Evolutionary conservation across 2,329 filamentous ascomycete species (phyloP).

Genomic region (Dactylellina haptotyla): DNA sequence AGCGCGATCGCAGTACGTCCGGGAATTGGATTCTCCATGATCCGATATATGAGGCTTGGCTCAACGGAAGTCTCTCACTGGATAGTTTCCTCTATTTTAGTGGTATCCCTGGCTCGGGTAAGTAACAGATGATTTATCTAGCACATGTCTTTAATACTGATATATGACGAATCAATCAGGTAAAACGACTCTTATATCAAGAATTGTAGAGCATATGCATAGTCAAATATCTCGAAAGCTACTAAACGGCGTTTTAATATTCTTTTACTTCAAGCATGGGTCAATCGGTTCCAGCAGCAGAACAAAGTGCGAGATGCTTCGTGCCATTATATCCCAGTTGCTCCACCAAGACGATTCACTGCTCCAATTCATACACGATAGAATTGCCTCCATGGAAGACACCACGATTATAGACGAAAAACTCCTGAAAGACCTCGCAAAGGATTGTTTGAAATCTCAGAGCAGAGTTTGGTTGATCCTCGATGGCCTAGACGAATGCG

Average conservation of each 20-base stretch:
- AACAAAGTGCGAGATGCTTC: neutral
- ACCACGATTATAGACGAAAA: neutral
- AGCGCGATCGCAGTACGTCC: neutral
- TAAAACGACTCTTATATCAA: slow-evolving; percentile 3
- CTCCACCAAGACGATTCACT: slow-evolving; percentile 10
- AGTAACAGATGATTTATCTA: neutral
- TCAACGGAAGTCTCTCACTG: neutral
- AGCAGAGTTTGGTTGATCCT: neutral
- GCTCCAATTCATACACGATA: slow-evolving; percentile 2
- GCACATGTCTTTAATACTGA: neutral
- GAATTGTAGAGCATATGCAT: neutral
- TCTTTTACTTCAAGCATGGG: slow-evolving; percentile 8
- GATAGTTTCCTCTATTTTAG: slow-evolving; percentile 47
- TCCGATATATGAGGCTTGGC: slow-evolving; percentile 2
- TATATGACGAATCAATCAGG: neutral
- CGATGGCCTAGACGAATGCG: slow-evolving; percentile 4
- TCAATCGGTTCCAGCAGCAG: neutral
- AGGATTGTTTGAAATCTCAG: neutral
- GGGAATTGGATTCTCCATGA: slow-evolving; percentile 7
- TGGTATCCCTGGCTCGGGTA: slow-evolving; percentile 56
- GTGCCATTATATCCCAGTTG: neutral
- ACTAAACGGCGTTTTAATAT: neutral
- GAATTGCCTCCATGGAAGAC: neutral
- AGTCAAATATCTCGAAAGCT: no score
- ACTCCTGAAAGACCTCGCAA: slow-evolving; percentile 3